Evolutionary conservation across 73 alveolate species (phyloP).

Genomic region (Stentor coeruleus): DNA sequence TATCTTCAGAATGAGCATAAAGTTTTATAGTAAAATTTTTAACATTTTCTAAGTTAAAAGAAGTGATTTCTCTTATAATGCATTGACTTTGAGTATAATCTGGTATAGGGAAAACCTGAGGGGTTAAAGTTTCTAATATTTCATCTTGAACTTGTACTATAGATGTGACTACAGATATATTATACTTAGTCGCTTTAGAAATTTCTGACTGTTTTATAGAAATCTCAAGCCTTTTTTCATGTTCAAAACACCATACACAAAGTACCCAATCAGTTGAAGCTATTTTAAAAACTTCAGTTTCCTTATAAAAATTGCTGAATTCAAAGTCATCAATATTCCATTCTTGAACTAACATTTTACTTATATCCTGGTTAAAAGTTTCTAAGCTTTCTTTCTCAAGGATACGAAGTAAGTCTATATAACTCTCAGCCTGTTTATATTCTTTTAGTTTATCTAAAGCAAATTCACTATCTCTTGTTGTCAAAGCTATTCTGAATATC

Average conservation of each 20-base stretch:
- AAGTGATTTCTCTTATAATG: background rate
- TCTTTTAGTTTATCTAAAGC: conserved; percentile 12
- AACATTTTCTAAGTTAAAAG: background rate
- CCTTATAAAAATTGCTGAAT: conserved; percentile 10
- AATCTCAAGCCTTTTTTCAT: conserved; percentile 10
- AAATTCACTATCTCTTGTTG: background rate
- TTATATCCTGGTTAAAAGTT: background rate
- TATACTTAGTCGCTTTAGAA: background rate
- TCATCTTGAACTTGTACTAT: background rate
- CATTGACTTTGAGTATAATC: background rate
- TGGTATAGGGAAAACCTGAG: background rate
- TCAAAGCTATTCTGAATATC: no score
- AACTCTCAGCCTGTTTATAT: background rate
- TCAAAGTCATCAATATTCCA: conserved; percentile 7
- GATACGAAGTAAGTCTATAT: background rate
- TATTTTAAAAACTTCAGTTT: background rate
- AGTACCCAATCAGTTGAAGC: background rate
- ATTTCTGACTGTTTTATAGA: conserved; percentile 17
- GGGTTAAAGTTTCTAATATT: background rate
- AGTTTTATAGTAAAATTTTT: background rate
- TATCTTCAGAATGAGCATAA: background rate
- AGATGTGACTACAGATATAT: background rate
- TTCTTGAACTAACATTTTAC: background rate
- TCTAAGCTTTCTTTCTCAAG: background rate
- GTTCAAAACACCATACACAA: conserved; percentile 19